Evolutionary conservation across 2,329 filamentous ascomycete species (phyloP), one percentile per base, ranked within the genome.

Genomic region (Aspergillus vadensis): DNA sequence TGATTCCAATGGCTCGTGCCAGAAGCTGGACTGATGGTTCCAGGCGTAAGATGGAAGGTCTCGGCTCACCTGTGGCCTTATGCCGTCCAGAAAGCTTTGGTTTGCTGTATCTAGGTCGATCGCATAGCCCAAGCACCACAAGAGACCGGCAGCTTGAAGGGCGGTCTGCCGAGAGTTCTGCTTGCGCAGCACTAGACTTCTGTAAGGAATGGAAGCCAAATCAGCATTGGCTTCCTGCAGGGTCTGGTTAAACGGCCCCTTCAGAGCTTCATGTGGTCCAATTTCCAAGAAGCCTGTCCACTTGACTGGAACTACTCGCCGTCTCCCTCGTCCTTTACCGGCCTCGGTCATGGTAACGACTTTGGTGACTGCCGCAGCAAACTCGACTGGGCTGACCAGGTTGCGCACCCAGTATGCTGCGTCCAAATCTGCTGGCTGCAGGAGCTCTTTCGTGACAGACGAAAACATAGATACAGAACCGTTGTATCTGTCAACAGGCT

Each of bases 1-100:
- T 55, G 56, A 62, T 10, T 60, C 49, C 4, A 58, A 7, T 0
- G 62, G 57, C 51, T 81, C 78, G 12, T 67, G 52, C 79, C 79
- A 81, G 65, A 77, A 79, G 0, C 32, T 65, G 5, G 67, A 69
- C 4, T 71, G 70, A 49, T 78, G 77, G 57, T 80, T 74, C 65
- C 77, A 82, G 0, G 78, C 72, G 57, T 81, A 82, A 2, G 70
- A 61, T 0, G 79, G 79, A 2, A 76, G 69, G 54, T 79, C 75
- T 30, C 27, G 27, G 27, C 27, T 30, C 27, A 30, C 27, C 3
- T 30, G 27, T 30, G 27, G 27, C 27, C 27, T 30, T 30, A 10
- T 30, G 10, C 27, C 10, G 3, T 12, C 27, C 7, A 25, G 14
- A 4, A 61, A 17, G 8, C 25, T n/a, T 17, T 49, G 19, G 48